A percentile compares a stretch with the other conserved stretches of the same genome.
Conservation (phyloP, 163 green algal genomes). For the Prototheca cutis region DNA sequence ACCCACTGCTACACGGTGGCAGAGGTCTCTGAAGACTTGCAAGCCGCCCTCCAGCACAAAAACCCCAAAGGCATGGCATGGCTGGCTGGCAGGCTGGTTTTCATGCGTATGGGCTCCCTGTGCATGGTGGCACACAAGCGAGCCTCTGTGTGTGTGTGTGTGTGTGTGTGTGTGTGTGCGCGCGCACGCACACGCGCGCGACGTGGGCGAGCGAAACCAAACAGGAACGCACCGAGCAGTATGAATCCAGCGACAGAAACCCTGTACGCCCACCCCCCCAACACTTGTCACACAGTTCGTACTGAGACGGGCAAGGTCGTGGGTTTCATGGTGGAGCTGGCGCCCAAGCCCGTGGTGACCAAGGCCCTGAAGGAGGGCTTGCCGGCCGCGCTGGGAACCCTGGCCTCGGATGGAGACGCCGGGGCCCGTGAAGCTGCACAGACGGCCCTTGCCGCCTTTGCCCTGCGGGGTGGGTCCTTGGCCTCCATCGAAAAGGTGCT, state of each 20-base stretch:
- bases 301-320: slow-evolving; percentile 22
- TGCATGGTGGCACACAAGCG: no score
- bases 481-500: slow-evolving; percentile 29
- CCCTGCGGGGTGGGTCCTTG: slow-evolving; percentile 39
- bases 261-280: background rate
- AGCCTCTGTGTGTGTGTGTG: no score
- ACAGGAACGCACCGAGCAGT: no score
- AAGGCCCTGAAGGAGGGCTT: slow-evolving; percentile 40
- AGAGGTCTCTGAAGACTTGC: slow-evolving; percentile 67
- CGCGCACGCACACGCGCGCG: no score
- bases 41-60: slow-evolving; percentile 49
- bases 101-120: no score
- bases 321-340: slow-evolving; percentile 23
- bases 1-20: slow-evolving; percentile 58
- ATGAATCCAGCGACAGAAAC: background rate
- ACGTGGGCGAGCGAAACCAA: no score
- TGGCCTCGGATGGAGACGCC: slow-evolving; percentile 56
- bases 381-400: slow-evolving; percentile 52
- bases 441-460: slow-evolving; percentile 60
- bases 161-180: no score
- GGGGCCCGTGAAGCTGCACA: slow-evolving; percentile 63
- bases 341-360: slow-evolving; percentile 32
- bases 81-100: background rate
- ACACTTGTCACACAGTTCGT: background rate
- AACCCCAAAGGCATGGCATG: slow-evolving; percentile 49